These are phyloP conservation scores for Lodderomyces oxycetoniae DNA, from an alignment of 1,139 yeast genomes.

Conservation along the genomic window DNA sequence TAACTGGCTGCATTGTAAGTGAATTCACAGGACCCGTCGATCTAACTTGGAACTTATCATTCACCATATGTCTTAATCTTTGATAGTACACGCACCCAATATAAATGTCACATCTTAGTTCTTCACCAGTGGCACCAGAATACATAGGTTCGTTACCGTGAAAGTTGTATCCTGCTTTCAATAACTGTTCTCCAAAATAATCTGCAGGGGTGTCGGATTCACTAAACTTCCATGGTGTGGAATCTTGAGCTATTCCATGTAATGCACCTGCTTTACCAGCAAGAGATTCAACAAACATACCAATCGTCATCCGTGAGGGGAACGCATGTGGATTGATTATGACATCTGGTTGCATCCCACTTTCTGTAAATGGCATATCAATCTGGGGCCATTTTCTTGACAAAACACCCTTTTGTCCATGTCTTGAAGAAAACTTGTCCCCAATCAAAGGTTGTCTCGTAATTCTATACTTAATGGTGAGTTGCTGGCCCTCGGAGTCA, in stretches of 20 bases:
- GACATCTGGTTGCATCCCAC: constrained; percentile 95
- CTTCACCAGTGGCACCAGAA: constrained; percentile 98
- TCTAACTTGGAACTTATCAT: constrained; percentile 98
- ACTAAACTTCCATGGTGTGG: constrained; percentile 93
- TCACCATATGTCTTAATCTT: constrained; percentile 98
- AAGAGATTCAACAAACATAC: constrained; percentile 96
- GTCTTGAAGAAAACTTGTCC: constrained; percentile 96
- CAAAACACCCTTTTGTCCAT: constrained; percentile 99
- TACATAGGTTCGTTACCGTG: constrained; percentile 99
- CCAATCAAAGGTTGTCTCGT: constrained; percentile 94
- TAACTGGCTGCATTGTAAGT: constrained; percentile 98
- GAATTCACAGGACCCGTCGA: constrained; percentile 98
- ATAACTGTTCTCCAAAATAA: constrained; percentile 89
- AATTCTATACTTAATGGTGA: constrained; percentile 86
- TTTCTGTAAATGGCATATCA: constrained; percentile 95
- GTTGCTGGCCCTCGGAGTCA: constrained; percentile 74
- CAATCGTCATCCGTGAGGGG: constrained; percentile 99
- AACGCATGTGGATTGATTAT: constrained; percentile 98
- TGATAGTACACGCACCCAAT: constrained; percentile 97
- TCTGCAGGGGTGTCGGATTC: constrained; percentile 97
- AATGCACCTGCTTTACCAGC: constrained; percentile 99
- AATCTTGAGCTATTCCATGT: constrained; percentile 96
- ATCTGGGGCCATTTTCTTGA: constrained; percentile 96
- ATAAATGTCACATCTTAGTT: constrained; percentile 90
- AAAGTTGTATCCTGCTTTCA: constrained; percentile 85